Evolutionary conservation across 768 basidiomycete genomes (phyloP).

Genomic region (Russula dissimulans): DNA sequence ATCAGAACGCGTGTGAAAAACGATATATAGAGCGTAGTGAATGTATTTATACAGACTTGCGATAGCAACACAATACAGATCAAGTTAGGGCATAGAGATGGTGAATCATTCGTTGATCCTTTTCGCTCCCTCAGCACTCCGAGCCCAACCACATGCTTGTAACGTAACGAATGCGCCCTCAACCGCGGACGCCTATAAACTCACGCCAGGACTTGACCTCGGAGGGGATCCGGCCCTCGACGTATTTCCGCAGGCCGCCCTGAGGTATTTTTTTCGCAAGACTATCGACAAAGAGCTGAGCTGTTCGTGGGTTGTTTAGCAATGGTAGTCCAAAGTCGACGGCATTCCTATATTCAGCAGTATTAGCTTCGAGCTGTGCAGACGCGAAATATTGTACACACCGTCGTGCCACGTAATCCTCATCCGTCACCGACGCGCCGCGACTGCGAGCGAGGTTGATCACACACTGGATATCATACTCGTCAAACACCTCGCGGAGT

Average conservation of each 20-base stretch:
- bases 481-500: slow-evolving; percentile 86
- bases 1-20: neutral
- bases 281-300: slow-evolving; percentile 84
- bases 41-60: slow-evolving; percentile 6
- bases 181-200: slow-evolving; percentile 70
- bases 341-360: slow-evolving; percentile 6
- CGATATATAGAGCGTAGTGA: neutral
- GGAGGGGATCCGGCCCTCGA: slow-evolving; percentile 79
- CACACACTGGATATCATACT: slow-evolving; percentile 90
- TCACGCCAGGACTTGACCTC: slow-evolving; percentile 92
- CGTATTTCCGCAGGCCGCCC: slow-evolving; percentile 69
- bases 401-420: slow-evolving; percentile 94
- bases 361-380: neutral
- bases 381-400: slow-evolving; percentile 28
- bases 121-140: neutral
- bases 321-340: slow-evolving; percentile 57
- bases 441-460: slow-evolving; percentile 84
- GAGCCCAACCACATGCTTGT: neutral
- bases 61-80: neutral
- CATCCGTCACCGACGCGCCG: slow-evolving; percentile 68
- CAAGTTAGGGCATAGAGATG: neutral
- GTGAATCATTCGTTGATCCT: neutral
- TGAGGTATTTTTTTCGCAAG: slow-evolving; percentile 75
- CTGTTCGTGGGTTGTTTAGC: slow-evolving; percentile 83
- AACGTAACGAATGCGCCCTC: slow-evolving; percentile 15